phyloP scores from a whole-genome alignment of 257 asterid species.

The Jacaranda mimosifolia region DNA sequence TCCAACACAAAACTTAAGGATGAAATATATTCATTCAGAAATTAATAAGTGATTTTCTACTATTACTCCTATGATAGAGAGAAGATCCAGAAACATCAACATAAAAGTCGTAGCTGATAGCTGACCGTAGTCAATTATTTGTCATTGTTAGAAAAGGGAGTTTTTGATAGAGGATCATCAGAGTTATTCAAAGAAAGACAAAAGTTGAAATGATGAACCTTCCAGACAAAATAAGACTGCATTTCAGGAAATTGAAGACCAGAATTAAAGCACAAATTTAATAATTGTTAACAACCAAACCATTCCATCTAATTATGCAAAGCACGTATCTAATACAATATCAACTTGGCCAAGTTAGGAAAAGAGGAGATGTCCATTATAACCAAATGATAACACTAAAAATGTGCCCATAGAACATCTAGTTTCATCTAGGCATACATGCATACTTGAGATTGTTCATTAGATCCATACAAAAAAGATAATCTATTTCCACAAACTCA shows the following conservation, averaged over 20 bases:
- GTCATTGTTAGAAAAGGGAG: neutral
- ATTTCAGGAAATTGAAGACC: slow-evolving; percentile 13
- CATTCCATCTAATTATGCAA: slow-evolving; percentile 16
- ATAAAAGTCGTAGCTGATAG: slow-evolving; percentile 11
- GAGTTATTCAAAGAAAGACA: slow-evolving; percentile 18
- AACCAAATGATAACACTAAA: neutral
- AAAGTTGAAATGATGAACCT: slow-evolving; percentile 17
- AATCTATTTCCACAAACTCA: neutral
- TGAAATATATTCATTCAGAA: slow-evolving; percentile 15
- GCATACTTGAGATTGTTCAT: neutral
- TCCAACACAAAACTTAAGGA: slow-evolving; percentile 19
- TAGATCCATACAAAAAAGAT: neutral
- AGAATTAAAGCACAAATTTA: slow-evolving; percentile 1
- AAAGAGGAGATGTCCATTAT: neutral
- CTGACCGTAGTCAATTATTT: neutral
- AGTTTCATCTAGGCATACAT: neutral
- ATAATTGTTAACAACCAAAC: slow-evolving; percentile 13
- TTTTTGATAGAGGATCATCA: slow-evolving; percentile 7
- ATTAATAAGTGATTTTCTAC: slow-evolving; percentile 3
- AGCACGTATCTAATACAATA: slow-evolving; percentile 8
- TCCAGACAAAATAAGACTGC: slow-evolving; percentile 10
- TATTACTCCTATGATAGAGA: slow-evolving; percentile 15
- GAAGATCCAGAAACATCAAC: slow-evolving; percentile 27
- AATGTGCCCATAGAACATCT: slow-evolving; percentile 3
- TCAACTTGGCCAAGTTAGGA: slow-evolving; percentile 9